A percentile compares a stretch with the other conserved stretches of the same genome.
Conservation (phyloP, 768 basidiomycete species). For the Myochromella boudieri region DNA sequence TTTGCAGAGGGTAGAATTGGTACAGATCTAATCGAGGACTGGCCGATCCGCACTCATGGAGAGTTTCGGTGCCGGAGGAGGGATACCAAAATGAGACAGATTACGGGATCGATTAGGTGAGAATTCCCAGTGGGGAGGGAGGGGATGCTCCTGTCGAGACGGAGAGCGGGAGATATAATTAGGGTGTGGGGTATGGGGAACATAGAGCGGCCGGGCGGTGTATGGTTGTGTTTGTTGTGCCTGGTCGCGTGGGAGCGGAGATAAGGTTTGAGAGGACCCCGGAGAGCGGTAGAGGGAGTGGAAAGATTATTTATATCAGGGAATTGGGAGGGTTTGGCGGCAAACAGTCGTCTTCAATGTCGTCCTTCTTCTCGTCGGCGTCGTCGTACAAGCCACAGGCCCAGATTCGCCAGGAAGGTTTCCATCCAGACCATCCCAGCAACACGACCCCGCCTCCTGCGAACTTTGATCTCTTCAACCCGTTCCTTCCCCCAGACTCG, state of each 20-base stretch:
- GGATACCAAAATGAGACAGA: no score
- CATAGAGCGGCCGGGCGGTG: no score
- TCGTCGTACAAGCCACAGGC: slow-evolving; percentile 50
- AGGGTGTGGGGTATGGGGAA: neutral
- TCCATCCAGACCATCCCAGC: slow-evolving; percentile 46
- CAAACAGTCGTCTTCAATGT: slow-evolving; percentile 7
- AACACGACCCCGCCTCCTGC: slow-evolving; percentile 24
- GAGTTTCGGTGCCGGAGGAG: no score
- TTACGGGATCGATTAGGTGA: no score
- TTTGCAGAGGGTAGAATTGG: no score
- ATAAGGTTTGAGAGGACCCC: slow-evolving; percentile 20
- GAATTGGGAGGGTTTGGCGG: no score
- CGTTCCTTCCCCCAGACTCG: slow-evolving; percentile 51
- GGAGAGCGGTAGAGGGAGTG: neutral
- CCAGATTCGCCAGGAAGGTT: slow-evolving; percentile 68
- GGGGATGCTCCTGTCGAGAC: no score
- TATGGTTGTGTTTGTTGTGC: slow-evolving; percentile 11
- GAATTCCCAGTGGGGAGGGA: no score
- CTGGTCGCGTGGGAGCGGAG: slow-evolving; percentile 19
- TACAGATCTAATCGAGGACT: no score
- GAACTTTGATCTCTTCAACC: slow-evolving; percentile 43
- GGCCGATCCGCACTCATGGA: no score
- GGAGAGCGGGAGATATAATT: neutral
- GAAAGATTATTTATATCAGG: slow-evolving; percentile 14
- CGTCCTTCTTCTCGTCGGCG: slow-evolving; percentile 33